Base-by-base conservation (phyloP, 208 protist species). In the Leptomonas pyrrhocoris region DNA sequence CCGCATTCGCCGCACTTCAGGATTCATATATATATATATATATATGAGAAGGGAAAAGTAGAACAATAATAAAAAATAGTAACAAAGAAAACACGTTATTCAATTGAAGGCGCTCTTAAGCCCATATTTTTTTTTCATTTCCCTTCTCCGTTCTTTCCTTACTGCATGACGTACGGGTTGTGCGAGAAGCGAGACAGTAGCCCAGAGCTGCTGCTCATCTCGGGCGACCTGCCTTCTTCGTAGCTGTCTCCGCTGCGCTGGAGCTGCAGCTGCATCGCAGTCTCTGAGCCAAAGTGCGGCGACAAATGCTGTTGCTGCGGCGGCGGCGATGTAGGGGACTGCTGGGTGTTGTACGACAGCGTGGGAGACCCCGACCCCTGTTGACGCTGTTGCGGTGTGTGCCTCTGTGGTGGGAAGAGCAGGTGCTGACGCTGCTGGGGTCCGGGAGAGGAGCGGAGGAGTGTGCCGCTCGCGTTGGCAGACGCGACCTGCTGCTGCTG, bases 101-200 rank as follows among this genome's bases (percentile, higher is more conserved):
- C n/a, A n/a, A n/a, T n/a, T n/a, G n/a, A n/a, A n/a, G n/a, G n/a
- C n/a, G n/a, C n/a, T n/a, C n/a, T n/a, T n/a, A n/a, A n/a, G n/a
- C n/a, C n/a, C n/a, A 6, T 42, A 13, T 42, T 42, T 42, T 42
- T 68, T 28, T 64, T 76, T 15, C 21, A 28, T 50, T 36, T 51
- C 36, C 36, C 36, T 9, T 27, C 19, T n/a, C n/a, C n/a, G n/a
- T n/a, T n/a, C n/a, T 46, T 13, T 6, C 36, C 16, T 53, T 67
- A 75, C 28, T 68, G 43, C 70, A 75, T 75, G 13, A 55, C 50
- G 65, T 81, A 81, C 8, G 76, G 76, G 38, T 82, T 82, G 62
- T 76, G 73, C 15, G 67, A 51, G 25, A 82, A 82, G 3, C 77
- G 77, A 23, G 50, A 45, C 45, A 57, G 38, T 36, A 65, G 38